phyloP scores from a whole-genome alignment of 2,329 filamentous ascomycete species.

The Aspergillus latus region DNA sequence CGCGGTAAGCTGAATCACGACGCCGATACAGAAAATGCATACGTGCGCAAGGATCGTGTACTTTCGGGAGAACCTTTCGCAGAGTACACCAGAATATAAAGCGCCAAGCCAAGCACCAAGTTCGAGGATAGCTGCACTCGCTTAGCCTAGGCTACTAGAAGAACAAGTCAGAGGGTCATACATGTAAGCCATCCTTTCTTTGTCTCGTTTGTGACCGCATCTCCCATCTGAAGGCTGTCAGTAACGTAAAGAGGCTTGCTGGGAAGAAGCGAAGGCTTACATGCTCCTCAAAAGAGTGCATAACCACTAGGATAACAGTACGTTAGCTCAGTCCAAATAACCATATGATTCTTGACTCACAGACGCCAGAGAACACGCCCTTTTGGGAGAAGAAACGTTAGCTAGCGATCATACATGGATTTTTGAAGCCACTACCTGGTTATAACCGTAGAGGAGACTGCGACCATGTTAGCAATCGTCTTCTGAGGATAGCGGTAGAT shows the following conservation, averaged over 20 bases:
- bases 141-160: neutral
- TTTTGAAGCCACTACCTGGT: slow-evolving; percentile 20
- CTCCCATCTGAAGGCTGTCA: neutral
- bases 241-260: neutral
- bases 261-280: neutral
- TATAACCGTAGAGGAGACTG: slow-evolving; percentile 37
- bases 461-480: slow-evolving; percentile 24
- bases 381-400: neutral
- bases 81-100: slow-evolving; percentile 38
- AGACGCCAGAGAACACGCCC: neutral
- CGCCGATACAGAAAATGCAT: slow-evolving; percentile 38
- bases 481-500: neutral
- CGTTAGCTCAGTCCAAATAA: neutral
- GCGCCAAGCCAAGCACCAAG: slow-evolving; percentile 42
- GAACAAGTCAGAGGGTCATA: neutral
- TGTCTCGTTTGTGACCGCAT: neutral
- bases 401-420: neutral
- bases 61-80: slow-evolving; percentile 37
- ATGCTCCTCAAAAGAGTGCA: neutral
- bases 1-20: slow-evolving; percentile 36
- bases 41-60: slow-evolving; percentile 35
- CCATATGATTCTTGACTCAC: neutral
- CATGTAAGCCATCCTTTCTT: neutral
- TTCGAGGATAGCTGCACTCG: slow-evolving; percentile 40
- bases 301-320: neutral